Evolutionary conservation across 371 early-diverging fungal genomes (phyloP), one percentile per base, ranked within the genome.

Genomic region (Mortierella sp.): DNA sequence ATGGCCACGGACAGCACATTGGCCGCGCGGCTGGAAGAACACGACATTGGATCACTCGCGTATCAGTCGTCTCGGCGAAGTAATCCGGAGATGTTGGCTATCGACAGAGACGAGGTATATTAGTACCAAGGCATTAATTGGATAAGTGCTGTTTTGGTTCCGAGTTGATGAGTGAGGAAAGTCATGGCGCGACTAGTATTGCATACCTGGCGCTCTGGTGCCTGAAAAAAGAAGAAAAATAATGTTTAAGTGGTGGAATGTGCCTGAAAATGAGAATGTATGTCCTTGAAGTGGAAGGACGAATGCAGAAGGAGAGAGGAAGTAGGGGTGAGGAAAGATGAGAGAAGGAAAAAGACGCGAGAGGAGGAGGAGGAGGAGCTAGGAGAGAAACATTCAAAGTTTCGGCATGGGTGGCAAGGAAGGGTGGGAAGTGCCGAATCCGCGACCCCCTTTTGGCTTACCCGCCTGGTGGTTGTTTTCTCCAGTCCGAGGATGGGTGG

Each of bases 1-100:
- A 79, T 85, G 49, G 85, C 85, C 41, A 71, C 82, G 14, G 82
- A 74, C 79, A 85, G 82, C 77, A 85, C 78, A 60, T 79, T 85
- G 79, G 77, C 85, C 76, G 85, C 79, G 38, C 82, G 82, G 70
- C 82, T 81, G 8, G 85, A 85, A 65, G 85, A 73, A 56, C 82
- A 81, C 74, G 85, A 81, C 85, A 85, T 85, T 65, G 55, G 58
- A 68, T 68, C 68, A 68, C 38, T 68, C 68, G 68, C 41, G 49
- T 27, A 49, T 70, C 44, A 32, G 51, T 75, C 41, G 35, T 32
- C 48, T 12, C 49, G 24, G 35, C 38, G 18, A 35, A 35, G 29
- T 38, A 65, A 21, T n/a, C n/a, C 27, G 35, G 21, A 35, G 75
- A 18, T 11, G 46, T 21, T 32, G 38, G 4, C 35, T 46, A 48